These are phyloP conservation scores for Penicillium sp. DNA, from an alignment of 2,329 filamentous ascomycete species.

Conservation along the genomic window DNA sequence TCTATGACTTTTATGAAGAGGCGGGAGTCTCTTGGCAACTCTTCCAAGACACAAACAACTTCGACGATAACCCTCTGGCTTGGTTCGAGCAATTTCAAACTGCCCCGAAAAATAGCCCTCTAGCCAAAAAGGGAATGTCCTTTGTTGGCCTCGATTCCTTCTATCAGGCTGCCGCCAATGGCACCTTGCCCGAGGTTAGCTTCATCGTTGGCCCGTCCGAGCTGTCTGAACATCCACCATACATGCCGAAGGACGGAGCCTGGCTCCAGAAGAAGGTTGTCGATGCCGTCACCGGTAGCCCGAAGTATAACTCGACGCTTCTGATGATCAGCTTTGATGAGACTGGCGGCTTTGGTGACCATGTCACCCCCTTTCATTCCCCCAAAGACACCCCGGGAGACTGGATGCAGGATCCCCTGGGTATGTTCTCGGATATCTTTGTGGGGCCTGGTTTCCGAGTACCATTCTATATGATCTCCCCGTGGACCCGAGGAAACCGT, in stretches of 20 bases:
- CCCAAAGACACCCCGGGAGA: conserved; percentile 53
- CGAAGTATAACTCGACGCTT: conserved; percentile 51
- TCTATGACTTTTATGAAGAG: conserved; percentile 51
- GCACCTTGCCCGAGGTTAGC: conserved; percentile 53
- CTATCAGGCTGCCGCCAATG: conserved; percentile 51
- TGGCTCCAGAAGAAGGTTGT: conserved; percentile 57
- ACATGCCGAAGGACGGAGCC: conserved; percentile 54
- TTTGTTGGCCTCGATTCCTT: conserved; percentile 52
- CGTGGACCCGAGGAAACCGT: conserved; percentile 55
- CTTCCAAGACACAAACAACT: conserved; percentile 53
- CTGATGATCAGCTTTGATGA: conserved; percentile 56
- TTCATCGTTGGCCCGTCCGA: conserved; percentile 54
- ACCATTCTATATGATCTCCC: conserved; percentile 57
- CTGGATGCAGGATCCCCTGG: conserved; percentile 52
- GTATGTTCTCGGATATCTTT: conserved; percentile 44
- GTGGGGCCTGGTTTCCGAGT: conserved; percentile 52
- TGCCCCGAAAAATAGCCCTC: conserved; percentile 41
- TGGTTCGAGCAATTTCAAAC: conserved; percentile 56
- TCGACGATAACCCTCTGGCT: conserved; percentile 56
- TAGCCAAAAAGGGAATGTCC: conserved; percentile 50
- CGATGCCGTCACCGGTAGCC: conserved; percentile 52
- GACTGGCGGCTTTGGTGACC: conserved; percentile 57
- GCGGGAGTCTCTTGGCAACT: conserved; percentile 53
- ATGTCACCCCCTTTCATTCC: conserved; percentile 54
- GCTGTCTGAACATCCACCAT: conserved; percentile 56